Evolutionary conservation across 345 rosid species (phyloP), one percentile per base, ranked within the genome.

Genomic region (Dovyalis caffra): DNA sequence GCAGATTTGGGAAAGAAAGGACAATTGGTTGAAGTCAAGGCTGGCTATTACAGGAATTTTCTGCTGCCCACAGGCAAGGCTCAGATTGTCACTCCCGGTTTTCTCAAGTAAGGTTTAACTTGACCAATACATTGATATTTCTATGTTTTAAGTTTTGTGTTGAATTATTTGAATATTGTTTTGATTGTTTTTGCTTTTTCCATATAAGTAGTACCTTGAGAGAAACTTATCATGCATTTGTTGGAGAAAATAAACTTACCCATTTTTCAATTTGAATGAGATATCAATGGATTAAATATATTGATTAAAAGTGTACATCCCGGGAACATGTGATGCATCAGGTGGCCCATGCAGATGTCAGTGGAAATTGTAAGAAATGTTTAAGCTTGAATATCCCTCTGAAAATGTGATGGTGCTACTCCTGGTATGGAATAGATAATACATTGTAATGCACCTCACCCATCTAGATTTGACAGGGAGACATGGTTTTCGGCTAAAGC

Each of bases 1-100:
- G 67, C 74, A 3, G 56, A 83, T 47, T 84, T 91, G 87, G 99
- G 97, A 20, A 90, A 89, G 82, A 88, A 85, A 78, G 97, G 98
- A 67, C 86, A 92, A 72, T 83, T 95, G 35, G 64, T 91, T 45
- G 91, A 92, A 75, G 99, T 95, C 76, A 92, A 83, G 79, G 92
- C 94, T n/a, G 99, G 99, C 3, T 95, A 58, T 79, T 91, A 86
- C 82, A 89, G 98, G 86, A 95, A 93, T 85, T 95, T 56, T 82
- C 93, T 95, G 49, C 80, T 82, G 68, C 96, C 99, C 1, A 82
- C 79, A 74, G 98, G 97, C 73, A 92, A 86, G 78, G 99, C 97
- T 21, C 94, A 88, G 87, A 85, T 91, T 85, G 87, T 91, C 75
- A 95, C 99, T 85, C 86, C 97, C 5, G 4, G 58, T 77, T 75